Evolutionary conservation across 139 green algal genomes (phyloP).

Genomic region (Micromonas pusilla): DNA sequence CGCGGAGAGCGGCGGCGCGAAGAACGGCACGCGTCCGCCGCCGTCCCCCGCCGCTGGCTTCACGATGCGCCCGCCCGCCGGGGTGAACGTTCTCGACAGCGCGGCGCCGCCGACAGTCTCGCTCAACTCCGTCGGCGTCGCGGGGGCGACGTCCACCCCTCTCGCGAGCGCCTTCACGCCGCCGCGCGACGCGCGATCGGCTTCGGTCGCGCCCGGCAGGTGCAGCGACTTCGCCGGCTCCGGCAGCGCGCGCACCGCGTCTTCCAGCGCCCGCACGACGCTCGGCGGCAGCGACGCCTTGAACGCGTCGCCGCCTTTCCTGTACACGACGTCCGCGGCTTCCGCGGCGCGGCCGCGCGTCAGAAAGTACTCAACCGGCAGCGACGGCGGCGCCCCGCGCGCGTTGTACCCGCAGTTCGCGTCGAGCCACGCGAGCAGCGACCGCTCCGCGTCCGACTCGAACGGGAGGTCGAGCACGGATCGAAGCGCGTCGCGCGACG

Average conservation of each 20-base stretch:
- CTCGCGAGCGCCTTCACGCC: neutral
- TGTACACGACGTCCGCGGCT: too few relatives aligned
- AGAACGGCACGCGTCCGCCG: neutral
- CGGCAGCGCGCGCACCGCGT: neutral
- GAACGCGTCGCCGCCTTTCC: too few relatives aligned
- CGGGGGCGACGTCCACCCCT: neutral
- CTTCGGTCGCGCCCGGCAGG: neutral
- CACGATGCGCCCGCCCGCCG: too few relatives aligned
- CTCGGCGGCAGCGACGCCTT: neutral
- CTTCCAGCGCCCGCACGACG: neutral
- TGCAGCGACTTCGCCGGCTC: neutral
- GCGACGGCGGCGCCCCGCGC: neutral
- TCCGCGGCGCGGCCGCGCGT: neutral
- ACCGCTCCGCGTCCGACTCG: neutral
- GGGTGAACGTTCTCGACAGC: neutral
- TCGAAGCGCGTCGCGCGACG: neutral
- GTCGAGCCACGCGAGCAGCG: neutral
- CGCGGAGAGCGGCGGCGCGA: neutral
- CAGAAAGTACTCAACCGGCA: neutral
- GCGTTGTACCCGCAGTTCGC: neutral
- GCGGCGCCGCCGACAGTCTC: neutral
- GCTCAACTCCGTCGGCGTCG: neutral
- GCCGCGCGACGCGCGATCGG: too few relatives aligned
- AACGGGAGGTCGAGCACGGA: slow-evolving; percentile 5
- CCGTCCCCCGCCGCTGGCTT: too few relatives aligned